Evolutionary conservation across 192 early-diverging fungal genomes (phyloP).

Genomic region (Backusella tuberculispora): DNA sequence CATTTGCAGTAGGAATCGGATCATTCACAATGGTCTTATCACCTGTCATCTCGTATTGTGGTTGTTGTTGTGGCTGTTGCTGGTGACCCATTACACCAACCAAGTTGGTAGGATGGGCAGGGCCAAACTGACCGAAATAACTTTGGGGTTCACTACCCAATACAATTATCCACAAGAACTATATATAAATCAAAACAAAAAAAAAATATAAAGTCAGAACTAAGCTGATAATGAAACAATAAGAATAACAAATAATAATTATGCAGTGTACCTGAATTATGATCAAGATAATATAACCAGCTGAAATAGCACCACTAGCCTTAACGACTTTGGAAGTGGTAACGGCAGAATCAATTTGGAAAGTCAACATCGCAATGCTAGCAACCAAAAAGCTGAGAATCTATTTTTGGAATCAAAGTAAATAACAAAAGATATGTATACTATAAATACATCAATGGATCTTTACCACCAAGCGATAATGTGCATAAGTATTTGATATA

Average conservation of each 20-base stretch:
- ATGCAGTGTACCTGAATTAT: constrained; percentile 34
- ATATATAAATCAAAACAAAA: not conserved
- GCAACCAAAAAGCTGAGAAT: constrained; percentile 30
- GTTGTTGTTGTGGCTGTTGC: not conserved
- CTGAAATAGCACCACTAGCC: constrained; percentile 24
- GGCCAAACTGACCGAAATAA: constrained; percentile 2
- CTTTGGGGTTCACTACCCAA: constrained; percentile 59
- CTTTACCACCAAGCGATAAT: constrained; percentile 30
- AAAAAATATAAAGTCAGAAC: not conserved
- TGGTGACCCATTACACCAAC: constrained; percentile 44
- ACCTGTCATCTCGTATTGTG: constrained; percentile 15
- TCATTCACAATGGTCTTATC: constrained; percentile 22
- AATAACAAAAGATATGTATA: not conserved
- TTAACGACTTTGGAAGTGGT: not conserved
- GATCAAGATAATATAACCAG: constrained; percentile 37
- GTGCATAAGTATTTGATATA: not conserved
- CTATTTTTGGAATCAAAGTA: constrained; percentile 20
- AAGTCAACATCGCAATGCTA: constrained; percentile 36
- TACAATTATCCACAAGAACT: constrained; percentile 69
- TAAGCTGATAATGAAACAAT: not conserved
- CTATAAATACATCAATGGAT: not conserved
- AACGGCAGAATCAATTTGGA: constrained; percentile 10
- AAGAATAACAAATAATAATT: not conserved
- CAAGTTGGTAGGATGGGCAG: not conserved
- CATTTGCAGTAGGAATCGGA: not conserved